Percentiles rank a stretch among this genome's conserved stretches.
Evolutionary conservation across 2,329 filamentous ascomycete genomes (phyloP).

Genomic region (Fusarium azukiicola): DNA sequence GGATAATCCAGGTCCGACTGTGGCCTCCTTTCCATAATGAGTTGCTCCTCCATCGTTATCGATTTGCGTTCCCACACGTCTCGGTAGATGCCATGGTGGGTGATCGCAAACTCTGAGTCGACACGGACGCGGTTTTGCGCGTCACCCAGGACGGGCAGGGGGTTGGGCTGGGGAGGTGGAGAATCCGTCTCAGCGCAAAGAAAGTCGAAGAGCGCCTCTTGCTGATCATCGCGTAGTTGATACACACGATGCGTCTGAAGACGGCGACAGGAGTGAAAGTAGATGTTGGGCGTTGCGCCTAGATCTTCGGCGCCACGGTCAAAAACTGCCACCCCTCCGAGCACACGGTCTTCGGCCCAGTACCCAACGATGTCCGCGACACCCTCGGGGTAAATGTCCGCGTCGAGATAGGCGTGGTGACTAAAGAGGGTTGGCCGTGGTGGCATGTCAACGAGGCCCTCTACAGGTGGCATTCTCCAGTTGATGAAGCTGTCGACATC

Average conservation of each 20-base stretch:
- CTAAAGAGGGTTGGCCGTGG: slow-evolving; percentile 36
- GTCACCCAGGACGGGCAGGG: slow-evolving; percentile 30
- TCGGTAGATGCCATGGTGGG: slow-evolving; percentile 32
- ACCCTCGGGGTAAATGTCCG: slow-evolving; percentile 38
- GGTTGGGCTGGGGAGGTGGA: neutral
- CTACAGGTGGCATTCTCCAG: slow-evolving; percentile 31
- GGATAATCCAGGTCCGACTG: slow-evolving; percentile 40
- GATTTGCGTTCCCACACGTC: slow-evolving; percentile 43
- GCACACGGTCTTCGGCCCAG: slow-evolving; percentile 40
- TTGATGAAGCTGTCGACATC: slow-evolving; percentile 29
- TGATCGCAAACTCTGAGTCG: slow-evolving; percentile 31
- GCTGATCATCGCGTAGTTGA: slow-evolving; percentile 36
- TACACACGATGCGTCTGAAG: slow-evolving; percentile 38
- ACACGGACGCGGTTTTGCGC: slow-evolving; percentile 35
- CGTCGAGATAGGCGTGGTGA: slow-evolving; percentile 35
- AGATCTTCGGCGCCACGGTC: slow-evolving; percentile 1
- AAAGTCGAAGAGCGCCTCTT: slow-evolving; percentile 29
- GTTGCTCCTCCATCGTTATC: slow-evolving; percentile 9
- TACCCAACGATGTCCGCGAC: slow-evolving; percentile 38
- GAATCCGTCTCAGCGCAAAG: slow-evolving; percentile 20
- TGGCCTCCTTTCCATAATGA: slow-evolving; percentile 29
- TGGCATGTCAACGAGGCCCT: slow-evolving; percentile 15
- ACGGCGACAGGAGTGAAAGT: slow-evolving; percentile 36
- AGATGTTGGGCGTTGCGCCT: slow-evolving; percentile 23
- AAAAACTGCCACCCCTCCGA: slow-evolving; percentile 33